phyloP scores from a whole-genome alignment of 495 filamentous ascomycete species.

The Xylaria telfairii region DNA sequence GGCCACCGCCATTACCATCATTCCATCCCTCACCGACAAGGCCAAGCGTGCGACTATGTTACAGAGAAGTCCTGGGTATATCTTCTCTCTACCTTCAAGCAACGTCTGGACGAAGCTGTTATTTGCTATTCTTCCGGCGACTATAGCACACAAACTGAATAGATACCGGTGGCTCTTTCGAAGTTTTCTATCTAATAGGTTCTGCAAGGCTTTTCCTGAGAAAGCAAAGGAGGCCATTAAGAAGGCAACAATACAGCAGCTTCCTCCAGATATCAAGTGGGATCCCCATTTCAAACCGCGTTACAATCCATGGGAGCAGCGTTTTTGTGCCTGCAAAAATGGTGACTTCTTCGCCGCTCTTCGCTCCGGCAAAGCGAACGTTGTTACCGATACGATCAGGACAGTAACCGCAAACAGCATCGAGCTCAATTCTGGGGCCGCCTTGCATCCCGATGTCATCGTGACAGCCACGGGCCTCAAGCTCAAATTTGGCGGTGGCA shows the following conservation, averaged over 20 bases:
- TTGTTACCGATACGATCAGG: slow-evolving; percentile 72
- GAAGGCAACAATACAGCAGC: slow-evolving; percentile 48
- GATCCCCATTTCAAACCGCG: slow-evolving; percentile 74
- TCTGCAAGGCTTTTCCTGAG: slow-evolving; percentile 56
- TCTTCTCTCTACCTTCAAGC: slow-evolving; percentile 55
- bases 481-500: slow-evolving; percentile 61
- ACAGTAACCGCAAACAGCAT: slow-evolving; percentile 66
- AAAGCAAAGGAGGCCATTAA: slow-evolving; percentile 54
- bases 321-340: slow-evolving; percentile 72
- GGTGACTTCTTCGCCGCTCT: slow-evolving; percentile 75
- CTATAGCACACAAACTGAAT: slow-evolving; percentile 3
- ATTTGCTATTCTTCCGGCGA: slow-evolving; percentile 16
- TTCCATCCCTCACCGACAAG: slow-evolving; percentile 57
- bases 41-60: slow-evolving; percentile 62
- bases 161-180: slow-evolving; percentile 6
- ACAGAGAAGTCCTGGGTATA: slow-evolving; percentile 65
- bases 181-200: background rate
- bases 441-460: slow-evolving; percentile 72
- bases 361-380: slow-evolving; percentile 59
- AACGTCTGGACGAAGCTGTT: slow-evolving; percentile 20
- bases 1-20: slow-evolving; percentile 63
- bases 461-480: slow-evolving; percentile 77
- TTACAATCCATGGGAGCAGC: slow-evolving; percentile 81
- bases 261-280: slow-evolving; percentile 61
- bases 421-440: slow-evolving; percentile 60